Percentiles rank a stretch among this genome's conserved stretches.
phyloP scores from a whole-genome alignment of 169 alveolate genomes.

The Plasmodium coatneyi region DNA sequence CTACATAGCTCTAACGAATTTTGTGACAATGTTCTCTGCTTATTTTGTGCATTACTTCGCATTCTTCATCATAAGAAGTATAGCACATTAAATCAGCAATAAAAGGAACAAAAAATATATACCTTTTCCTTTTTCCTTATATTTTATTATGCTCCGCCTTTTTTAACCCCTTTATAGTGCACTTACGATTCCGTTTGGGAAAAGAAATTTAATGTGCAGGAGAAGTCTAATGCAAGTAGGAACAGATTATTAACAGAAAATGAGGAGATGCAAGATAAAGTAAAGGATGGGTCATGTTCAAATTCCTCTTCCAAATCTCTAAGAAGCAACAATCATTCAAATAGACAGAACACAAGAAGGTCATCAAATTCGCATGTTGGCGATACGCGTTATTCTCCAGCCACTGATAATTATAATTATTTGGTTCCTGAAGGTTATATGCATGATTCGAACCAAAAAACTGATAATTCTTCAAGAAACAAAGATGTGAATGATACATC shows the following conservation, averaged over 20 bases:
- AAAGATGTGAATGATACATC: not conserved
- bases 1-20: not conserved
- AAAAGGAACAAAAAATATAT: not conserved
- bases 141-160: not conserved
- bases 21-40: not conserved
- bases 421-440: not conserved
- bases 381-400: not conserved
- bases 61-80: not conserved
- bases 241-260: conserved; percentile 1
- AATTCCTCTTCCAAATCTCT: not conserved
- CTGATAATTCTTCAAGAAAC: not conserved
- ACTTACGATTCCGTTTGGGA: not conserved
- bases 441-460: not conserved
- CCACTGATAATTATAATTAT: not conserved
- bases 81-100: not conserved
- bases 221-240: not conserved
- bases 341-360: not conserved
- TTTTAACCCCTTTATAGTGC: not conserved
- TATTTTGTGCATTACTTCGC: not conserved
- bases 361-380: not conserved
- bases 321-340: not conserved
- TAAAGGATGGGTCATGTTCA: not conserved
- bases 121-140: not conserved
- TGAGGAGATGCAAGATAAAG: not conserved
- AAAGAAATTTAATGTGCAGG: not conserved